These are phyloP conservation scores for Ceratocystis ficicola DNA, from an alignment of 2,329 filamentous ascomycete genomes.

Conservation along the genomic window DNA sequence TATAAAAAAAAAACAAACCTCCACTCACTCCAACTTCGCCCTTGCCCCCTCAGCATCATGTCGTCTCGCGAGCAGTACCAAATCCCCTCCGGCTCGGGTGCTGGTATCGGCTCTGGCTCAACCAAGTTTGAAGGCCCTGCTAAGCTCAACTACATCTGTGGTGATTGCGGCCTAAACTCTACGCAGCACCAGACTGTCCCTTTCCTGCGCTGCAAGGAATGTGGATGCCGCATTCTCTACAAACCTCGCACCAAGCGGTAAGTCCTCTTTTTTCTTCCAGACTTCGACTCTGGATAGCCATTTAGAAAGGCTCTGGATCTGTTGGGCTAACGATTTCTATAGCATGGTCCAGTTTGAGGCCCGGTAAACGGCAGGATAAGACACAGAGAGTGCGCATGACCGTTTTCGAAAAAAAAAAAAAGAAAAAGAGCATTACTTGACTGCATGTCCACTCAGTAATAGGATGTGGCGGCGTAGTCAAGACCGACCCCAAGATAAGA, in stretches of 20 bases:
- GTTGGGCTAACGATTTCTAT: slow-evolving; percentile 23
- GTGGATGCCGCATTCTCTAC: slow-evolving; percentile 88
- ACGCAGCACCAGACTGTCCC: slow-evolving; percentile 51
- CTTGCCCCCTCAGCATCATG: slow-evolving; percentile 29
- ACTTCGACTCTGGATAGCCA: neutral
- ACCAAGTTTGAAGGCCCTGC: slow-evolving; percentile 34
- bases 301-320: too few species aligned
- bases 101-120: slow-evolving; percentile 31
- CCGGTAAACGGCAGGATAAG: slow-evolving; percentile 38
- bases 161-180: slow-evolving; percentile 39
- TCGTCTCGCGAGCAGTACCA: slow-evolving; percentile 63
- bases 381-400: neutral
- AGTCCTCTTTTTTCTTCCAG: slow-evolving; percentile 29
- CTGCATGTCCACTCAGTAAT: neutral
- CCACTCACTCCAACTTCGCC: neutral
- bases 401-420: neutral
- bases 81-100: slow-evolving; percentile 46
- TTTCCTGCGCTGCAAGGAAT: slow-evolving; percentile 90
- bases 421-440: neutral
- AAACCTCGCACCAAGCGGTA: slow-evolving; percentile 97
- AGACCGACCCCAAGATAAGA: neutral
- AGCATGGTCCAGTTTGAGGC: slow-evolving; percentile 99
- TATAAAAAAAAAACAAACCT: neutral
- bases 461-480: neutral
- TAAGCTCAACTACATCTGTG: slow-evolving; percentile 34